A percentile compares a stretch with the other conserved stretches of the same genome.
Conservation (phyloP, 2,329 filamentous ascomycete genomes). For the Beauveria bassiana region DNA sequence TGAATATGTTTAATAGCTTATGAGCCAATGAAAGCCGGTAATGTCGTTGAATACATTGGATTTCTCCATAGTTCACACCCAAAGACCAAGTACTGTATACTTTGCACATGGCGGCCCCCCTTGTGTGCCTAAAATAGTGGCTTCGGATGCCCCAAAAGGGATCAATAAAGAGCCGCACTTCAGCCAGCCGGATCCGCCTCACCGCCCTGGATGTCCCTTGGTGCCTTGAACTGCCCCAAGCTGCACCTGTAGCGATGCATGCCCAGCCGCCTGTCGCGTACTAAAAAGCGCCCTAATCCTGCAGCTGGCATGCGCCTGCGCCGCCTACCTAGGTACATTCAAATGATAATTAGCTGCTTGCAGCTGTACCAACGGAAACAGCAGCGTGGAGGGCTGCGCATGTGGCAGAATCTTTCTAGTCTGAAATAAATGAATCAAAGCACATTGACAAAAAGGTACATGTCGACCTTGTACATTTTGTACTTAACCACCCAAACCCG, state of each 20-base stretch:
- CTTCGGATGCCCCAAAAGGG: background rate
- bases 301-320: background rate
- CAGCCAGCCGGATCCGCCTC: conserved; percentile 9
- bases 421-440: too few relatives aligned
- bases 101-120: too few relatives aligned
- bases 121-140: too few relatives aligned
- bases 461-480: conserved; percentile 3
- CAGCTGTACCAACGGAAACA: background rate
- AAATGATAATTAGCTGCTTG: background rate
- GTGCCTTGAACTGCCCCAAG: background rate
- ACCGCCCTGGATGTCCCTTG: conserved; percentile 2
- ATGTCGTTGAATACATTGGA: background rate
- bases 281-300: background rate
- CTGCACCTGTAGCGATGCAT: background rate
- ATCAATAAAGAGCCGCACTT: conserved; percentile 11
- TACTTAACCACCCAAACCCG: conserved; percentile 7
- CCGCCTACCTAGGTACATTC: background rate
- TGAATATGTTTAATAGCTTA: background rate
- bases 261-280: background rate
- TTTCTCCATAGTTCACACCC: too few relatives aligned
- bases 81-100: too few relatives aligned
- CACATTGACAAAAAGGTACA: background rate
- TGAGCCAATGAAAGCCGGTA: background rate
- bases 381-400: background rate
- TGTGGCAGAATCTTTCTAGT: conserved; percentile 4